Evolutionary conservation across 495 filamentous ascomycete species (phyloP), one percentile per base, ranked within the genome.

Genomic region (Delitschia confertaspora): DNA sequence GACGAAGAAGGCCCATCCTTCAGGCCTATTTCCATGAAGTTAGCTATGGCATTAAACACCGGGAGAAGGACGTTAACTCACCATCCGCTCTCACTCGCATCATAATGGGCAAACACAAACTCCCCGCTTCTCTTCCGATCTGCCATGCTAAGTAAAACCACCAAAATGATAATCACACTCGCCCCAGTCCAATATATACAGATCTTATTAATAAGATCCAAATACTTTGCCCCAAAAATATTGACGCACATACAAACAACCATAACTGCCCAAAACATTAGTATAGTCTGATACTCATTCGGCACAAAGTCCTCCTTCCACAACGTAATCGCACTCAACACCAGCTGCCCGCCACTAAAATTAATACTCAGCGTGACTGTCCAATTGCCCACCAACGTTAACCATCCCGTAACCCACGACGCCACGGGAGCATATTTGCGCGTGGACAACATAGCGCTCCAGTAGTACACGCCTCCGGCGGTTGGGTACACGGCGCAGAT

Each of bases 211-310:
- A 82, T 75, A 14, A 80, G 43, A 55, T 79, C 75, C 8, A 83
- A 62, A 38, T 73, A 74, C 48, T 65, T 69, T 20, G 71, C 64
- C 2, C 60, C 65, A 45, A 80, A 80, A 33, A 75, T 67, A 56
- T 80, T 80, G 11, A 80, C 66, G 1, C 67, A 35, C 32, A 72
- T 68, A 53, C 73, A 78, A 27, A 78, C 49, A 6, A 72, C 44
- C 65, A 76, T 78, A 2, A 83, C 72, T 20, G 60, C 73, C 77
- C 75, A 80, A 52, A 80, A 83, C 66, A 71, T 73, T 21, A 82
- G 54, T 3, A 83, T 68, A 0, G 74, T 78, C 60, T 81, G 76
- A 68, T 71, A 81, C 45, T 63, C 62, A 51, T 70, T 80, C 4
- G 78, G 67, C 25, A 73, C 78, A 51, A 72, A 81, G 39, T 73